Percentiles rank a stretch among this genome's conserved stretches.
These are phyloP conservation scores for Starmerella riodocensis DNA, from an alignment of 805 yeast genomes.

Conservation along the genomic window DNA sequence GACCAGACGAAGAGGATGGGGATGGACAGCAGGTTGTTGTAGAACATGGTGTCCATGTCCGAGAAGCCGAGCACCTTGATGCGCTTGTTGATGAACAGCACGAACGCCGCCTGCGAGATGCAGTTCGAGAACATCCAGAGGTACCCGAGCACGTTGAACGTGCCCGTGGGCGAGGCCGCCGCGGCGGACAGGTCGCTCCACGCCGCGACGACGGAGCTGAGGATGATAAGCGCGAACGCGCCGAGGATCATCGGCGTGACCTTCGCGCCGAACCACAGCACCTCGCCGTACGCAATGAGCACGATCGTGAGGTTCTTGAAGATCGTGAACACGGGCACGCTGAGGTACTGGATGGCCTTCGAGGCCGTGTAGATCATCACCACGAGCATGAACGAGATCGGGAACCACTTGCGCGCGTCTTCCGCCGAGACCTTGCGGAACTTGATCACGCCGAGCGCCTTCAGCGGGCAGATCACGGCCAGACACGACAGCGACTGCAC, in stretches of 20 bases:
- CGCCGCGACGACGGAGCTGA: conserved; percentile 92
- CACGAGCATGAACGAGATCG: conserved; percentile 79
- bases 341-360: conserved; percentile 79
- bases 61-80: conserved; percentile 85
- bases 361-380: conserved; percentile 93
- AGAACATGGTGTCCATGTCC: conserved; percentile 95
- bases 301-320: conserved; percentile 96
- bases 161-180: conserved; percentile 26
- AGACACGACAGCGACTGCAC: conserved; percentile 81
- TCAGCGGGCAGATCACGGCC: conserved; percentile 56
- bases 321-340: conserved; percentile 93
- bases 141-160: conserved; percentile 45
- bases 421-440: conserved; percentile 73
- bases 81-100: conserved; percentile 91
- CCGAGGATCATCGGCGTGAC: conserved; percentile 83
- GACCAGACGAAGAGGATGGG: conserved; percentile 75
- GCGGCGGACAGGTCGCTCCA: conserved; percentile 51
- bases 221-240: conserved; percentile 81
- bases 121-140: conserved; percentile 96
- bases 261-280: conserved; percentile 86
- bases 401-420: conserved; percentile 91
- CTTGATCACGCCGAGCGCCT: conserved; percentile 60
- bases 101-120: conserved; percentile 85
- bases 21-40: conserved; percentile 86
- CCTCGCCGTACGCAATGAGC: conserved; percentile 96